Conservation (phyloP, 2,329 filamentous ascomycete genomes). For the Emergomyces pasteurianus region DNA sequence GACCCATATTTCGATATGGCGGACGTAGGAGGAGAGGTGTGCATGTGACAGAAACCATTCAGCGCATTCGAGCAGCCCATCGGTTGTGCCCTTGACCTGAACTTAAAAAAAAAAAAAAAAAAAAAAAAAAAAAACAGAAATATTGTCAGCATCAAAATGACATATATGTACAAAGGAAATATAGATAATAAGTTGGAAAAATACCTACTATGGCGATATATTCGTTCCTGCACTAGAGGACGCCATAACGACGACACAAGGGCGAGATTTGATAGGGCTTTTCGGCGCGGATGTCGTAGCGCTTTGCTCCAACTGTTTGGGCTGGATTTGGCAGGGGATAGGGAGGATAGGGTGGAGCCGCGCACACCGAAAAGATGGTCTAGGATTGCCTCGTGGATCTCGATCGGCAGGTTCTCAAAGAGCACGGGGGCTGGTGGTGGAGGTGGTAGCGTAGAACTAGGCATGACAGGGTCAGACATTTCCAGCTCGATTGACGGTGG, state of each 20-base stretch:
- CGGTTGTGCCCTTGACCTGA: conserved; percentile 59
- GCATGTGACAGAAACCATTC: conserved; percentile 48
- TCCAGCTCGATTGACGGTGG: neutral
- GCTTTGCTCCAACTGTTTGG: conserved; percentile 52
- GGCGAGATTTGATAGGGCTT: conserved; percentile 54
- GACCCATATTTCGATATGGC: conserved; percentile 67
- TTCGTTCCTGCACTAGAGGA: conserved; percentile 54
- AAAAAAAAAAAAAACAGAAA: too few relatives aligned
- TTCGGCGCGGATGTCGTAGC: conserved; percentile 54
- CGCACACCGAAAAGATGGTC: conserved; percentile 60
- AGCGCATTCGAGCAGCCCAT: conserved; percentile 49
- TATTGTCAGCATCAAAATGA: too few relatives aligned
- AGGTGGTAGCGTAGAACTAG: neutral
- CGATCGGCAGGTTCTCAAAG: conserved; percentile 45
- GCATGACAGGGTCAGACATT: neutral
- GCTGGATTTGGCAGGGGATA: conserved; percentile 40
- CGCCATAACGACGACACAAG: conserved; percentile 51
- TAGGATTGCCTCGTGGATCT: conserved; percentile 61
- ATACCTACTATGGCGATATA: conserved; percentile 52
- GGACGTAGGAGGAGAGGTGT: conserved; percentile 52
- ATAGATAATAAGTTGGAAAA: neutral
- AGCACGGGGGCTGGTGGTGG: too few relatives aligned
- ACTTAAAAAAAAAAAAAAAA: conserved; percentile 26
- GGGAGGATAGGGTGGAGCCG: conserved; percentile 48
- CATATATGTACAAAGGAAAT: too few relatives aligned